Conservation (phyloP, 2,329 filamentous ascomycete species). For the Exophiala viscosa region DNA sequence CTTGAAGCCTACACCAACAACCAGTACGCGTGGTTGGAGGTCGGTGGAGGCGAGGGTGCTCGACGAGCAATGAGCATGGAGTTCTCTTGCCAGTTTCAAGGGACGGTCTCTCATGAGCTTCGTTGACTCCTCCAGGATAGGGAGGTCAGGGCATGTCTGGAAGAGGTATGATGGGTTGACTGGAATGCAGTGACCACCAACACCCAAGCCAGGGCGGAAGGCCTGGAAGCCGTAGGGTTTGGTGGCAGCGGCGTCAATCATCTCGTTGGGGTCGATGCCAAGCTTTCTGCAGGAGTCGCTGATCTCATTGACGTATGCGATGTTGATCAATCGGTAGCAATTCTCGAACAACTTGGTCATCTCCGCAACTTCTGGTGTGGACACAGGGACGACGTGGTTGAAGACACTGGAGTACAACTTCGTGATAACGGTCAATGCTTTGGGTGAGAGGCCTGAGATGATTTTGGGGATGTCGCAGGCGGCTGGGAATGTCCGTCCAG, state of each 20-base stretch:
- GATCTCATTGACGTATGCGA: constrained; percentile 24
- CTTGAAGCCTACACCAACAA: constrained; percentile 23
- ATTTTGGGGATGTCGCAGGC: constrained; percentile 20
- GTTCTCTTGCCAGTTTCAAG: constrained; percentile 7
- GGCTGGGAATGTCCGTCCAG: constrained; percentile 16
- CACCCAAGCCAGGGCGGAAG: constrained; percentile 19
- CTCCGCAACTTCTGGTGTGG: constrained; percentile 20
- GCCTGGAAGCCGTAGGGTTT: constrained; percentile 24
- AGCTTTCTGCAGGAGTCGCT: constrained; percentile 18
- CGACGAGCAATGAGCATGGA: constrained; percentile 6
- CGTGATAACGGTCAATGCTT: constrained; percentile 12
- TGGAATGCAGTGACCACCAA: constrained; percentile 24
- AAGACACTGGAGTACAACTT: constrained; percentile 17
- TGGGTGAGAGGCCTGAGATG: constrained; percentile 17
- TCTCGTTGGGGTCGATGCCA: constrained; percentile 20
- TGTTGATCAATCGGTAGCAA: constrained; percentile 24
- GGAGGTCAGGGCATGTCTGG: constrained; percentile 11
- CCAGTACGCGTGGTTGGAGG: constrained; percentile 14
- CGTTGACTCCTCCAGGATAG: constrained; percentile 17
- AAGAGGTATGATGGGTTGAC: constrained; percentile 23
- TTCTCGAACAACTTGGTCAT: constrained; percentile 26
- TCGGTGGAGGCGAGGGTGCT: background rate
- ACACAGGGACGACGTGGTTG: constrained; percentile 17
- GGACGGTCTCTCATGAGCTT: constrained; percentile 18
- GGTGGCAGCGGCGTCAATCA: constrained; percentile 20